Evolutionary conservation across 306 rosid species (phyloP).

Genomic region (Trifolium fragiferum): DNA sequence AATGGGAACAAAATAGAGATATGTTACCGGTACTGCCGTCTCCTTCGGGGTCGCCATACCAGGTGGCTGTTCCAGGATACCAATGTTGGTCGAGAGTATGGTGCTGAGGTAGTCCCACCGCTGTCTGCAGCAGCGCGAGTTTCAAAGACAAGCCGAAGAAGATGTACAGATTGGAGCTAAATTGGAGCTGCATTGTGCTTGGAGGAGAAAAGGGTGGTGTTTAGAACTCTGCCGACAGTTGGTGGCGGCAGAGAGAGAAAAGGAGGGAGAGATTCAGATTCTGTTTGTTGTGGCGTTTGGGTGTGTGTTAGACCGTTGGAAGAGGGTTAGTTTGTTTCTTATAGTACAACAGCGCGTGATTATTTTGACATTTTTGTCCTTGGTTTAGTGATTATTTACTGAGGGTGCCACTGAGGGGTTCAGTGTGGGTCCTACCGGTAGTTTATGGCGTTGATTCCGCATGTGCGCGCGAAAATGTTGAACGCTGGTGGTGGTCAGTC

Average conservation of each 20-base stretch:
- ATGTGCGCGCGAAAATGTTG: conserved; percentile 37
- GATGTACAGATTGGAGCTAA: conserved; percentile 30
- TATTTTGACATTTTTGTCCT: conserved; percentile 32
- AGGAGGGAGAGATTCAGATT: background rate
- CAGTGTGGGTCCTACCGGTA: conserved; percentile 56
- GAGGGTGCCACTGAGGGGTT: conserved; percentile 39
- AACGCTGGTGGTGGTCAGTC: conserved; percentile 2
- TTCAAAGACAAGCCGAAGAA: conserved; percentile 30
- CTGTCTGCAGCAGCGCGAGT: conserved; percentile 37
- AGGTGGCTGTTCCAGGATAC: conserved; percentile 84
- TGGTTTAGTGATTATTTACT: conserved; percentile 43
- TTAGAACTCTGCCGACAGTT: conserved; percentile 57
- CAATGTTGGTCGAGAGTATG: conserved; percentile 64
- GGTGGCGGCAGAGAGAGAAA: conserved; percentile 44
- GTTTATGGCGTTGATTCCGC: conserved; percentile 85
- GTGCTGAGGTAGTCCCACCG: conserved; percentile 51
- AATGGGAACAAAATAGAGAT: background rate
- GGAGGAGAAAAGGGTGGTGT: conserved; percentile 4
- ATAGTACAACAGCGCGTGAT: conserved; percentile 2
- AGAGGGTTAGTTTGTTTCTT: conserved; percentile 43
- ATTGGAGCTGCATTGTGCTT: conserved; percentile 64
- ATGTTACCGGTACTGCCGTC: conserved; percentile 85
- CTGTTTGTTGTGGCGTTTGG: conserved; percentile 2
- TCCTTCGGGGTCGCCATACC: conserved; percentile 96
- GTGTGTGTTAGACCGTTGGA: conserved; percentile 48